Evolutionary conservation across 1,139 yeast genomes (phyloP).

Genomic region (Saccharomyces hybrid): DNA sequence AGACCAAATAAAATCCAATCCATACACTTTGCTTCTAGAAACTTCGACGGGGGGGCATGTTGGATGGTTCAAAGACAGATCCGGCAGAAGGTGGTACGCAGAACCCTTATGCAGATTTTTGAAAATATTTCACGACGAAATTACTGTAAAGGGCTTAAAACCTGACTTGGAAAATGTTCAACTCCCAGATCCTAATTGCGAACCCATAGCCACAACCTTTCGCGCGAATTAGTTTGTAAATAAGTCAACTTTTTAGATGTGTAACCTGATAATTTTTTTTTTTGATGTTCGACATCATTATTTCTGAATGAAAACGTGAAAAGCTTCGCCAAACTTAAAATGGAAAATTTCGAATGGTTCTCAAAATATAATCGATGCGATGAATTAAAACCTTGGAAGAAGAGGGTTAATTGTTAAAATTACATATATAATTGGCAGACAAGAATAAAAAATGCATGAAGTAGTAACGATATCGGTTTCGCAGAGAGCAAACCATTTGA

Average conservation of each 20-base stretch:
- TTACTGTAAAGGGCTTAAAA: slow-evolving; percentile 14
- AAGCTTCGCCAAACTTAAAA: neutral
- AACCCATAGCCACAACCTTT: slow-evolving; percentile 15
- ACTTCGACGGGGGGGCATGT: slow-evolving; percentile 60
- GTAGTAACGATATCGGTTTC: slow-evolving; percentile 64
- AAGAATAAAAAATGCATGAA: slow-evolving; percentile 50
- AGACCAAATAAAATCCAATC: slow-evolving; percentile 44
- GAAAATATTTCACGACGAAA: slow-evolving; percentile 26
- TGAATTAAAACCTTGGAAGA: neutral
- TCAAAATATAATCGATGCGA: neutral
- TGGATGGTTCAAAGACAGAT: slow-evolving; percentile 44
- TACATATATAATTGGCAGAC: neutral
- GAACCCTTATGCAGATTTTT: slow-evolving; percentile 36
- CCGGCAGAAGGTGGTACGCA: slow-evolving; percentile 48
- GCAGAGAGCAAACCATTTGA: slow-evolving; percentile 60
- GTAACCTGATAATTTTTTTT: too few relatives aligned
- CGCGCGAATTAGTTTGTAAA: neutral
- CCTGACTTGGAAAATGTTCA: slow-evolving; percentile 11
- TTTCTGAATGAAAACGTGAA: neutral
- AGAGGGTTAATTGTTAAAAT: neutral
- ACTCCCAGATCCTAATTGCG: slow-evolving; percentile 14
- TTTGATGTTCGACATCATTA: neutral
- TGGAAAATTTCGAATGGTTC: neutral
- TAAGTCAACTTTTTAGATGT: neutral
- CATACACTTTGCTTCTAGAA: slow-evolving; percentile 47